Base-by-base conservation (phyloP, 2,329 filamentous ascomycete species). In the Colletotrichum destructivum region DNA sequence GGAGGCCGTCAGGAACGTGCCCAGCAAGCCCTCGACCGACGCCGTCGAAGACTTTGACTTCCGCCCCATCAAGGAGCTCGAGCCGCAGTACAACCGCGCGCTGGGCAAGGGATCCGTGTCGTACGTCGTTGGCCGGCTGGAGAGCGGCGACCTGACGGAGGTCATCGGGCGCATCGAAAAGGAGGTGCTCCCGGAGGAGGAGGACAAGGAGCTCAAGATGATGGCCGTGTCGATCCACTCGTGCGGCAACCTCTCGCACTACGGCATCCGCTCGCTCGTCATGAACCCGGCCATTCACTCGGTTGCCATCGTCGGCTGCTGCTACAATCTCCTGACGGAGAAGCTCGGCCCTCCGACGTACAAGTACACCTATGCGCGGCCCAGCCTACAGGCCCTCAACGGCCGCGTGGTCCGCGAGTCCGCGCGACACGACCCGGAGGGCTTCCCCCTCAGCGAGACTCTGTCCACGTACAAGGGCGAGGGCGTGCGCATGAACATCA, bases 141-240 rank as follows among this genome's bases (percentile, higher is more conserved):
- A 93, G 79, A 91, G 93, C 75, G 94, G 93, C 51, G 90, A 96
- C 77, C 84, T 97, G 16, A 86, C 86, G 0, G 87, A 89, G 8
- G 90, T 95, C 15, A 87, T 94, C n/a, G 80, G 86, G 4, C 87
- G 91, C 75, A 89, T 94, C 47, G 82, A 89, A 56, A 82, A 85
- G 54, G 81, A 84, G 68, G 77, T 82, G 73, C 62, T 77, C 8
- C 77, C 79, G 1, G 70, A 71, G 62, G 70, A 71, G 55, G 72
- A 75, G 38, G 74, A 76, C 55, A 75, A 80, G 21, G 82, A 86
- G 16, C 84, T 86, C 72, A 84, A 83, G 12, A 85, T 97, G 47
- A 95, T 98, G 92, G 93, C 96, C 18, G 92, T 98, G 40, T 98
- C 96, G 0, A 94, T 99, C 21, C 96, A 99, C 81, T 98, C 96